Conservation (phyloP, 495 filamentous ascomycete genomes). For the Penicillium fimorum region DNA sequence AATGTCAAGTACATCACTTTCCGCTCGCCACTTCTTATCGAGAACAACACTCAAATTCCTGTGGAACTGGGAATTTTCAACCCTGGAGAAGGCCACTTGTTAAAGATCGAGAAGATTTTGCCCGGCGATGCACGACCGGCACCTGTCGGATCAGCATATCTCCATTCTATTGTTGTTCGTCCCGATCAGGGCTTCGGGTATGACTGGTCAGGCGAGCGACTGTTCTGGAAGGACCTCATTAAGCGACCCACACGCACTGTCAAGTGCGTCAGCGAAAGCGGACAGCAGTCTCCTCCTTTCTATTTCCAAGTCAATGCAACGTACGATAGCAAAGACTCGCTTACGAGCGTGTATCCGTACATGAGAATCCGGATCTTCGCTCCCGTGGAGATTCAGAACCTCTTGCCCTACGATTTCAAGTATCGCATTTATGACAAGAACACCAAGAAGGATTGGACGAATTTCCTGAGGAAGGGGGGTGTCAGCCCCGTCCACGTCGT, state of each 20-base stretch:
- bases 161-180: slow-evolving; percentile 85
- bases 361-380: slow-evolving; percentile 90
- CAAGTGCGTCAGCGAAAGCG: slow-evolving; percentile 79
- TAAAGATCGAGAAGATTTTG: slow-evolving; percentile 97
- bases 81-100: slow-evolving; percentile 79
- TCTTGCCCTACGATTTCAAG: slow-evolving; percentile 97
- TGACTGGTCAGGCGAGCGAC: slow-evolving; percentile 81
- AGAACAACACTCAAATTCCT: slow-evolving; percentile 96
- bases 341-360: slow-evolving; percentile 83
- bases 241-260: slow-evolving; percentile 79
- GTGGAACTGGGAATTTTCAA: slow-evolving; percentile 94
- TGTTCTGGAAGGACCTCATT: slow-evolving; percentile 91
- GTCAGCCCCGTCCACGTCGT: slow-evolving; percentile 97
- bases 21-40: slow-evolving; percentile 90
- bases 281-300: slow-evolving; percentile 75
- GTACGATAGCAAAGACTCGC: slow-evolving; percentile 75
- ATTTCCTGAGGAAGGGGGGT: slow-evolving; percentile 93
- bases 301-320: slow-evolving; percentile 92
- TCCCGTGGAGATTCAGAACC: slow-evolving; percentile 89
- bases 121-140: slow-evolving; percentile 89
- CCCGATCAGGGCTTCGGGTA: slow-evolving; percentile 98
- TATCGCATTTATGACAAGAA: slow-evolving; percentile 98
- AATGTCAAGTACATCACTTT: slow-evolving; percentile 98
- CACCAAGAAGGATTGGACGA: slow-evolving; percentile 97
- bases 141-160: slow-evolving; percentile 86